A percentile compares a stretch with the other conserved stretches of the same genome.
Evolutionary conservation across 2,329 filamentous ascomycete genomes (phyloP).

Genomic region (Falciphora oryzae): DNA sequence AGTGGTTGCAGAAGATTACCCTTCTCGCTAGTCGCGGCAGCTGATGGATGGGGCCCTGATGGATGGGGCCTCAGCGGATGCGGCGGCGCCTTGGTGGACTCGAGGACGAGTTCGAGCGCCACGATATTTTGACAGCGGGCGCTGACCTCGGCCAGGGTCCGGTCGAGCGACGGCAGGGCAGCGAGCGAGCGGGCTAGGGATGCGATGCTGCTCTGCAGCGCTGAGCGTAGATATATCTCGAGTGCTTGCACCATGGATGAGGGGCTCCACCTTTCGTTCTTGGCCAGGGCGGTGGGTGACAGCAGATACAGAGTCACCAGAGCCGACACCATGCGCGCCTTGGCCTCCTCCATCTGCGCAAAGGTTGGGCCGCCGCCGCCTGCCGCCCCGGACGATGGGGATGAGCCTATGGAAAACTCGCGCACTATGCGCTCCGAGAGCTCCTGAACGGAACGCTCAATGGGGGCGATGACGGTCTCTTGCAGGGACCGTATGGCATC

Average conservation of each 20-base stretch:
- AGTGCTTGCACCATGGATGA: slow-evolving; percentile 68
- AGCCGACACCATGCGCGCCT: slow-evolving; percentile 66
- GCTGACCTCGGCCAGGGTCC: slow-evolving; percentile 74
- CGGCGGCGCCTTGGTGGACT: slow-evolving; percentile 56
- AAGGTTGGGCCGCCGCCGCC: slow-evolving; percentile 40
- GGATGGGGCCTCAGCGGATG: slow-evolving; percentile 55
- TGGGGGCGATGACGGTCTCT: slow-evolving; percentile 61
- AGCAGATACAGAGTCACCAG: slow-evolving; percentile 74
- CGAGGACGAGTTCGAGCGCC: slow-evolving; percentile 75
- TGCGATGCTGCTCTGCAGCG: slow-evolving; percentile 72
- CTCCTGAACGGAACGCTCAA: slow-evolving; percentile 67
- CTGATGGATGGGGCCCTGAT: slow-evolving; percentile 26
- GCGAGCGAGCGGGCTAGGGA: slow-evolving; percentile 69
- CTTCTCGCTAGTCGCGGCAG: slow-evolving; percentile 24
- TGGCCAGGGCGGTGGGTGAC: slow-evolving; percentile 56
- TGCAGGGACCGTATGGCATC: slow-evolving; percentile 64
- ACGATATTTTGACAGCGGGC: slow-evolving; percentile 85
- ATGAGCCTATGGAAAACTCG: slow-evolving; percentile 69
- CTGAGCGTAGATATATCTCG: slow-evolving; percentile 75
- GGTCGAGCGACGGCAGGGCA: slow-evolving; percentile 74
- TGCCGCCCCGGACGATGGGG: slow-evolving; percentile 29
- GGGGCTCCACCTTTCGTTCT: slow-evolving; percentile 55
- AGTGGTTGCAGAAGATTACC: slow-evolving; percentile 63
- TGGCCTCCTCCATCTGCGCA: slow-evolving; percentile 66
- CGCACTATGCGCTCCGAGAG: slow-evolving; percentile 73